Evolutionary conservation across 179 eudicot species (phyloP), one percentile per base, ranked within the genome.

Genomic region (Patellifolia procumbens): DNA sequence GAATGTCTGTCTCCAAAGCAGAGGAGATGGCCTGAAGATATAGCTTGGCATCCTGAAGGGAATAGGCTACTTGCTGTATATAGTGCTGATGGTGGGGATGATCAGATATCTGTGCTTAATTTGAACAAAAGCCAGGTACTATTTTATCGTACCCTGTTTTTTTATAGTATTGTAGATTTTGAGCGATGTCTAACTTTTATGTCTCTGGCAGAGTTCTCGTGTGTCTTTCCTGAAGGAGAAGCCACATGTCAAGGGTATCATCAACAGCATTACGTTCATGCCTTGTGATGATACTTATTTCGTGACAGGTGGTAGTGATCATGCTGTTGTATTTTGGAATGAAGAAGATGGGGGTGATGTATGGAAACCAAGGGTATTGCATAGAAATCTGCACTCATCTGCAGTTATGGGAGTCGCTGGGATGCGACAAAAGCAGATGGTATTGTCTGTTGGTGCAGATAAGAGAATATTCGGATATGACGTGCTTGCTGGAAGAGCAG

Each of bases 391-490:
- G 55, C 99, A 95, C 83, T 86, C 97, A 49, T 91, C 97, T 39
- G 99, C 97, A 70, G 99, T 95, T 51, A 95, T 95, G 99, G 99
- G 99, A 79, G 91, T 95, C 81, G 94, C 99, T 59, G 99, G 99
- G 78, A 79, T 95, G 92, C 91, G 81, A 76, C 92, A 95, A 61
- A 92, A 88, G 81, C 86, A 88, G 73, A 83, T 88, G 78, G 85
- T 94, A 68, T 58, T 94, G 56, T 92, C 98, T 76, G 94, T 74
- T 63, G 98, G 98, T 78, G 90, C 93, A 0, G 99, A 95, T 82
- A 92, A 87, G 87, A 84, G 95, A 77, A 93, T 95, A 73, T 73
- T 91, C 53, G 99, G 97, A 76, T 95, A 79, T 76, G 97, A 95
- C 78, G 73, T 91, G 53, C 63, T 16, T 58, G 83, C 88, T 74